Base-by-base conservation (phyloP, 306 rosid species). In the Vicia villosa region DNA sequence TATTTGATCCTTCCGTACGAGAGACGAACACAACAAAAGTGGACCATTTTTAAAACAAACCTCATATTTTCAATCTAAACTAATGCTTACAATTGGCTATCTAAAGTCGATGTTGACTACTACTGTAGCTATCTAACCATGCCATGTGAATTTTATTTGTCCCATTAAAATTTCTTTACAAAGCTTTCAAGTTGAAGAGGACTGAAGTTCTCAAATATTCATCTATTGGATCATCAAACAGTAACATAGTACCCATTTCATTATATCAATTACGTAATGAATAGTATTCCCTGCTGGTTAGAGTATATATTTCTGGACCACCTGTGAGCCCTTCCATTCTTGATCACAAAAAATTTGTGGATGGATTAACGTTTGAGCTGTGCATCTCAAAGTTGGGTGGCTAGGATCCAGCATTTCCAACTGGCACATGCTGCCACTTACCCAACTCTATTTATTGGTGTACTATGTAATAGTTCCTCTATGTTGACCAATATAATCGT, bases 131-230 rank as follows among this genome's bases (percentile, higher is more conserved):
- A 55, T 69, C 65, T 67, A 17, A 3, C 37, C 24, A 51, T 65
- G 64, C 42, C 80, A 67, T 19, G 82, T 85, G 80, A 72, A 32
- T 10, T 76, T 74, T 24, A 72, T 75, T 85, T 85, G 84, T 66
- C 81, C 19, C 57, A 1, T 72, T 51, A 13, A 38, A 73, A 58
- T 66, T 70, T 64, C 58, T 32, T 14, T 37, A 28, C 40, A 43
- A 63, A 51, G 66, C 67, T 57, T 65, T 74, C 79, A 72, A 49
- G 45, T 47, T 78, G 89, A 68, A 50, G 62, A 69, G 17, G 65
- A 73, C 37, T 55, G 26, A 13, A 63, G 26, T 43, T 38, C 45
- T 17, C 76, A 40, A 30, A 34, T 70, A 70, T 57, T 55, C 3
- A 1, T 77, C 68, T 57, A 43, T 63, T 20, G 74, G 84, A 62